phyloP scores from a whole-genome alignment of 306 rosid species.

The Urtica urens region DNA sequence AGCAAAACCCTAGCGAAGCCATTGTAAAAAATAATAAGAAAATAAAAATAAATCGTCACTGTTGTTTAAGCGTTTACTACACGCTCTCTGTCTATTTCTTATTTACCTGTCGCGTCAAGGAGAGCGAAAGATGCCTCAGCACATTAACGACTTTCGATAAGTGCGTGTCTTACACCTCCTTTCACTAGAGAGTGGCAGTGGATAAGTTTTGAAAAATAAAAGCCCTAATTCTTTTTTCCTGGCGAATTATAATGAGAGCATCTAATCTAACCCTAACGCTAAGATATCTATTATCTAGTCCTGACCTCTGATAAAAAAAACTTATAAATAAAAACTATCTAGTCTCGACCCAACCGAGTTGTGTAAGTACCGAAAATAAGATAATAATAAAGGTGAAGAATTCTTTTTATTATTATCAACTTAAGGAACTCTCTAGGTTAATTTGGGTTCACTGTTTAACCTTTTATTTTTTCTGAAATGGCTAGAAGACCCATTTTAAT shows the following conservation, averaged over 20 bases:
- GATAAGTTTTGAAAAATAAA: slow-evolving; percentile 1
- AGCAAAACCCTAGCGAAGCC: slow-evolving; percentile 60
- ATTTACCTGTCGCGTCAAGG: slow-evolving; percentile 51
- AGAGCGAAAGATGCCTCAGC: slow-evolving; percentile 54
- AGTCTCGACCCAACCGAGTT: not conserved
- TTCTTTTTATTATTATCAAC: too few relatives aligned
- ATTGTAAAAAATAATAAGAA: not conserved
- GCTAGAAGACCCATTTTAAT: too few relatives aligned
- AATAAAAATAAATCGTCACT: not conserved
- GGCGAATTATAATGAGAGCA: slow-evolving; percentile 21
- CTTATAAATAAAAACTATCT: not conserved
- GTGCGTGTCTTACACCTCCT: slow-evolving; percentile 29
- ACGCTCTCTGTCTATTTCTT: slow-evolving; percentile 26
- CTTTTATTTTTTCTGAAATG: too few relatives aligned
- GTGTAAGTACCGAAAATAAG: too few relatives aligned
- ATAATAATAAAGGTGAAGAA: too few relatives aligned
- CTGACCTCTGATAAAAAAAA: slow-evolving; percentile 2
- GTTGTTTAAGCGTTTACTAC: slow-evolving; percentile 28
- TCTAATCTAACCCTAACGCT: slow-evolving; percentile 53
- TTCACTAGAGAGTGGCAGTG: slow-evolving; percentile 13
- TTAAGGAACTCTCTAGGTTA: too few relatives aligned
- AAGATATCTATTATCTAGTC: not conserved
- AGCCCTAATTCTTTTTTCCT: slow-evolving; percentile 49
- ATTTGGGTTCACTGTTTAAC: too few relatives aligned
- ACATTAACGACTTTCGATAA: slow-evolving; percentile 33